Conservation (phyloP, 352 stramenopile species). For the Phytophthora boehmeriae region DNA sequence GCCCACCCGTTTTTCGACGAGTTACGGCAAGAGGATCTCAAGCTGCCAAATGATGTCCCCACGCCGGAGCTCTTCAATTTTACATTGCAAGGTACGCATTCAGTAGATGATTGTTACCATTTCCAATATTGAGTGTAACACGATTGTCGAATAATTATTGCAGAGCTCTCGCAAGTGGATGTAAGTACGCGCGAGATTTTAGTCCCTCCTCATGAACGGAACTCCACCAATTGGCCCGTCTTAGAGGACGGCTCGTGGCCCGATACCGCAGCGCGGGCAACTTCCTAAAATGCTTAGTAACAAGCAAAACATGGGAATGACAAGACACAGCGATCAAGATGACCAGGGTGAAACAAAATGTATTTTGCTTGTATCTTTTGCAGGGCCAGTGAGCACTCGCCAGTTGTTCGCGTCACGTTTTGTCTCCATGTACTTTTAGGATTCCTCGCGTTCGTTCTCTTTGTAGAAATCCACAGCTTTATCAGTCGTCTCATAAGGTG, state of each 20-base stretch:
- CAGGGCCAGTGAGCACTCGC: conserved; percentile 2
- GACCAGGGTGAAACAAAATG: conserved; percentile 48
- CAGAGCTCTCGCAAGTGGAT: conserved; percentile 83
- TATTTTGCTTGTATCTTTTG: conserved; percentile 63
- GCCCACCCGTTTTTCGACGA: conserved; percentile 99
- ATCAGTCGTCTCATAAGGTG: conserved; percentile 48
- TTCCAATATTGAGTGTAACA: not conserved
- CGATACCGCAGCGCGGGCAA: conserved; percentile 39
- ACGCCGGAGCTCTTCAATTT: conserved; percentile 95
- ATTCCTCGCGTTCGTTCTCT: not conserved
- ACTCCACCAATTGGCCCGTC: conserved; percentile 78
- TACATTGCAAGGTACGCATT: conserved; percentile 78
- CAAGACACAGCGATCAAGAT: conserved; percentile 27
- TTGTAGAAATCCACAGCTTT: not conserved
- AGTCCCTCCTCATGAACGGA: conserved; percentile 73
- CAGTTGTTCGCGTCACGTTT: conserved; percentile 6
- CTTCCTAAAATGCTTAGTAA: conserved; percentile 35
- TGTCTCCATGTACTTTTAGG: conserved; percentile 1
- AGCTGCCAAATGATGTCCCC: conserved; percentile 86
- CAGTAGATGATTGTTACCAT: not conserved
- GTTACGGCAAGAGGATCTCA: conserved; percentile 84
- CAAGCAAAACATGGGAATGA: conserved; percentile 38
- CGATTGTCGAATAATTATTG: conserved; percentile 2
- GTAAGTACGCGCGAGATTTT: conserved; percentile 76
- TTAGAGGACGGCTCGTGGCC: conserved; percentile 74